These are phyloP conservation scores for Diplodia seriata DNA, from an alignment of 2,329 filamentous ascomycete species.

Conservation along the genomic window DNA sequence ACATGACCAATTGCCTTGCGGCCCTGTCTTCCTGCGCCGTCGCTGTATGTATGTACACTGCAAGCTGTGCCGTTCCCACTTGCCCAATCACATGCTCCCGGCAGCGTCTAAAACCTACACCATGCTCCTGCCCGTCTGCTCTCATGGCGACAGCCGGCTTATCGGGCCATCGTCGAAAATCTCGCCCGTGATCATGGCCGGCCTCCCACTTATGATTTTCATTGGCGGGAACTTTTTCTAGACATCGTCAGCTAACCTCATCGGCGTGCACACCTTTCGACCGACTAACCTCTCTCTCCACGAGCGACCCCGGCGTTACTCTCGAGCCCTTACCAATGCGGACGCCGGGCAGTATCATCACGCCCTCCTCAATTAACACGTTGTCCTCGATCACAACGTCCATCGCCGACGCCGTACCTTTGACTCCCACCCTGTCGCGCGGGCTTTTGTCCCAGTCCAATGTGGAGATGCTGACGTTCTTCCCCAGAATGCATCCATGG, in stretches of 20 bases:
- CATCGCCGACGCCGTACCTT: conserved; percentile 73
- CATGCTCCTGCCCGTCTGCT: neutral
- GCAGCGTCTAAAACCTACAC: neutral
- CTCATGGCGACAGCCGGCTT: neutral
- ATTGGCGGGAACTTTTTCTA: conserved; percentile 55
- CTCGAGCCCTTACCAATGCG: conserved; percentile 62
- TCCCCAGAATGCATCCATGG: conserved; percentile 72
- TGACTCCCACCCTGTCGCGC: conserved; percentile 74
- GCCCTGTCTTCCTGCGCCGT: neutral
- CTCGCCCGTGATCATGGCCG: conserved; percentile 40
- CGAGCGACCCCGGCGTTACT: conserved; percentile 62
- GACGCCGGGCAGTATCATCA: conserved; percentile 65
- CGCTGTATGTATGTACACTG: neutral
- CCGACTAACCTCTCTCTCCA: conserved; percentile 39
- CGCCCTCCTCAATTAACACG: conserved; percentile 69
- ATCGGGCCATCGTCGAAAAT: neutral
- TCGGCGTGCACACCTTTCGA: neutral
- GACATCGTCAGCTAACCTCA: conserved; percentile 31
- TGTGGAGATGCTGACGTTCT: conserved; percentile 88
- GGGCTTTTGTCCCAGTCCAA: conserved; percentile 72
- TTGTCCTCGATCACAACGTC: conserved; percentile 78
- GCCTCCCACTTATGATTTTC: conserved; percentile 57
- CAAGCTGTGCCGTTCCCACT: neutral
- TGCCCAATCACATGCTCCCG: neutral
- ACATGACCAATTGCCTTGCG: conserved; percentile 8